Conservation (phyloP, 2,329 filamentous ascomycete species). For the Pyrenochaeta sp. region DNA sequence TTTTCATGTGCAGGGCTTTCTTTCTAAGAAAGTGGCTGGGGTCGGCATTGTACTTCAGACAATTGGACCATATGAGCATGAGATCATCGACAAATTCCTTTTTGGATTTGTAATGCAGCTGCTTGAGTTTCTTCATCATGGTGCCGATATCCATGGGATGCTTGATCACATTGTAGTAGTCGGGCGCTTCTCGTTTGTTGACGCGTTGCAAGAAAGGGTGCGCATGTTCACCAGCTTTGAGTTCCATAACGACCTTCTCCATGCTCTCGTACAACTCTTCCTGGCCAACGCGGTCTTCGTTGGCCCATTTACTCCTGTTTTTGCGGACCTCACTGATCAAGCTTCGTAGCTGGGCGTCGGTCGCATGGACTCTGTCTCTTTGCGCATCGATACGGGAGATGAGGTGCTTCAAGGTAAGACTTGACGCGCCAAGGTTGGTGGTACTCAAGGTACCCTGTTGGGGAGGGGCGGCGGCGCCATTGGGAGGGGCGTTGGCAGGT, state of each 20-base stretch:
- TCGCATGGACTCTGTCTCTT: slow-evolving; percentile 86
- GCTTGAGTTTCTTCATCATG: slow-evolving; percentile 98
- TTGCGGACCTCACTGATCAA: slow-evolving; percentile 98
- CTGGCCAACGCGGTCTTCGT: slow-evolving; percentile 95
- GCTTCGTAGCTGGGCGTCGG: slow-evolving; percentile 88
- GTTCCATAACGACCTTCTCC: slow-evolving; percentile 94
- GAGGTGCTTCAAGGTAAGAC: slow-evolving; percentile 93
- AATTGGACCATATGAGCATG: slow-evolving; percentile 96
- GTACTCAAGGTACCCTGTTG: slow-evolving; percentile 90
- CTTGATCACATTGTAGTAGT: slow-evolving; percentile 94
- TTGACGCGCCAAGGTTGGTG: slow-evolving; percentile 94
- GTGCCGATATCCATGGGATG: slow-evolving; percentile 96
- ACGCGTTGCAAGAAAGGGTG: slow-evolving; percentile 94
- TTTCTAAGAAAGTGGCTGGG: slow-evolving; percentile 85
- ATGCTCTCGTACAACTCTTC: slow-evolving; percentile 97
- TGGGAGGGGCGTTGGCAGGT: slow-evolving; percentile 56
- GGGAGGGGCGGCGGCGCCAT: slow-evolving; percentile 59
- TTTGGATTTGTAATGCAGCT: slow-evolving; percentile 68
- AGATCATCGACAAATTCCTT: slow-evolving; percentile 93
- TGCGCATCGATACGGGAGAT: slow-evolving; percentile 96
- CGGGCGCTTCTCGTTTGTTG: slow-evolving; percentile 95
- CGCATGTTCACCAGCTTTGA: slow-evolving; percentile 97
- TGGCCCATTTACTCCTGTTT: slow-evolving; percentile 98
- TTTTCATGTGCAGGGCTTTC: slow-evolving; percentile 95
- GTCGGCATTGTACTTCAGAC: slow-evolving; percentile 92